Conservation (phyloP, 2,329 filamentous ascomycete genomes). For the Fusarium chuoi region DNA sequence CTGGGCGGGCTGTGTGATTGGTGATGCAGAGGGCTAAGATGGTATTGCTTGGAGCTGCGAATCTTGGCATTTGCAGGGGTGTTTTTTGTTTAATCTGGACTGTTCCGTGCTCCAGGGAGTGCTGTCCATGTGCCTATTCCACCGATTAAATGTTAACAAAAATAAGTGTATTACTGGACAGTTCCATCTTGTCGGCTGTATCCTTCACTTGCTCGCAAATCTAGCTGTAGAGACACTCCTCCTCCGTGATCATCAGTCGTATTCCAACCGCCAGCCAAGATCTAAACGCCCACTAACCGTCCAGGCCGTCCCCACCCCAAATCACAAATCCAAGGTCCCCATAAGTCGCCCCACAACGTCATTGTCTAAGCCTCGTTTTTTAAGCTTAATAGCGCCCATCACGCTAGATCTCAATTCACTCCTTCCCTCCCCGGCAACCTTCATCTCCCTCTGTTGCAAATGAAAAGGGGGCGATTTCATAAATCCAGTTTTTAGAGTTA, state of each 20-base stretch:
- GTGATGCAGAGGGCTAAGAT: not conserved
- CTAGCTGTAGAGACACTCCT: no score
- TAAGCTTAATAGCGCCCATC: slow-evolving; percentile 28
- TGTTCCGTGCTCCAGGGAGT: no score
- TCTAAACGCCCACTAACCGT: not conserved
- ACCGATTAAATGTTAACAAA: no score
- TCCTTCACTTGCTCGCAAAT: no score
- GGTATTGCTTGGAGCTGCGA: not conserved
- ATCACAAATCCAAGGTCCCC: not conserved
- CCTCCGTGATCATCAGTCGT: no score
- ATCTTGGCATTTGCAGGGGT: slow-evolving; percentile 1
- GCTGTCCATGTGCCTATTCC: no score
- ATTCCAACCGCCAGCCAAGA: not conserved
- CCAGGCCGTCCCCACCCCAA: not conserved
- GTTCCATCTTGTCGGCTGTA: no score
- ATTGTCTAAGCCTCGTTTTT: slow-evolving; percentile 31
- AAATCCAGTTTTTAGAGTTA: slow-evolving; percentile 3
- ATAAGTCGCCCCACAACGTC: slow-evolving; percentile 9
- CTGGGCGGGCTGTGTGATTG: slow-evolving; percentile 9
- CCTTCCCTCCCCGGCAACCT: not conserved
- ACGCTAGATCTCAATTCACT: slow-evolving; percentile 19
- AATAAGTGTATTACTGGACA: no score
- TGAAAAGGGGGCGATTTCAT: slow-evolving; percentile 13
- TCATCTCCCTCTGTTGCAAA: not conserved
- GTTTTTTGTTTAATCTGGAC: not conserved